Evolutionary conservation across 768 basidiomycete species (phyloP).

Genomic region (Galerina marginata): DNA sequence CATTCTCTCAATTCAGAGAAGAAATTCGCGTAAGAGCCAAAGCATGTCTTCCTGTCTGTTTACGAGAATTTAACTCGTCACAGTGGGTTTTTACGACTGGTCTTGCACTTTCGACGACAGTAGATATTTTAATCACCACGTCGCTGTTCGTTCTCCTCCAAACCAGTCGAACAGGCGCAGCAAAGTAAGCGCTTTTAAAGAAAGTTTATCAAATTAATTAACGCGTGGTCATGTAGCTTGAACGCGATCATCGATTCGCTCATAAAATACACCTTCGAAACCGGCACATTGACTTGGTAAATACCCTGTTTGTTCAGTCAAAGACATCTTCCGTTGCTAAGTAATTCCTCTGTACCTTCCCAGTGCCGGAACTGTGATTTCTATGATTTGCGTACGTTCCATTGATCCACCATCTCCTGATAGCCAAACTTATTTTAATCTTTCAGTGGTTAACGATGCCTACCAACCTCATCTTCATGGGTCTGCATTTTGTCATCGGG

Average conservation of each 20-base stretch:
- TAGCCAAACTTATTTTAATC: conserved; percentile 2
- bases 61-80: not conserved
- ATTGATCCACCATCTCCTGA: not conserved
- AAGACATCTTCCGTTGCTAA: not conserved
- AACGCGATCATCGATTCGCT: conserved; percentile 52
- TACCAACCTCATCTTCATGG: conserved; percentile 51
- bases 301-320: not conserved
- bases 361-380: conserved; percentile 49
- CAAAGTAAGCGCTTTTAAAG: conserved; percentile 35
- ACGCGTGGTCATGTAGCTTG: conserved; percentile 33
- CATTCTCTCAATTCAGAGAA: conserved; percentile 21
- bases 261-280: conserved; percentile 58
- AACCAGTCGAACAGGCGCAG: conserved; percentile 40
- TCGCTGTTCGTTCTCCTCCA: conserved; percentile 50
- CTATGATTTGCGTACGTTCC: conserved; percentile 52
- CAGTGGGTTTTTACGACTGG: conserved; percentile 64
- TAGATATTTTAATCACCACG: conserved; percentile 55
- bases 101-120: conserved; percentile 51
- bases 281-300: conserved; percentile 55
- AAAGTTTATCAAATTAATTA: not conserved
- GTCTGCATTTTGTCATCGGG: conserved; percentile 53
- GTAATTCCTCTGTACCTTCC: not conserved
- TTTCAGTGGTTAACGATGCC: conserved; percentile 52
- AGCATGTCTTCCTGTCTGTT: not conserved
- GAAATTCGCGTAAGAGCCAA: conserved; percentile 25